These are phyloP conservation scores for Coemansia sp. DNA, from an alignment of 192 early-diverging fungal genomes.

Conservation along the genomic window DNA sequence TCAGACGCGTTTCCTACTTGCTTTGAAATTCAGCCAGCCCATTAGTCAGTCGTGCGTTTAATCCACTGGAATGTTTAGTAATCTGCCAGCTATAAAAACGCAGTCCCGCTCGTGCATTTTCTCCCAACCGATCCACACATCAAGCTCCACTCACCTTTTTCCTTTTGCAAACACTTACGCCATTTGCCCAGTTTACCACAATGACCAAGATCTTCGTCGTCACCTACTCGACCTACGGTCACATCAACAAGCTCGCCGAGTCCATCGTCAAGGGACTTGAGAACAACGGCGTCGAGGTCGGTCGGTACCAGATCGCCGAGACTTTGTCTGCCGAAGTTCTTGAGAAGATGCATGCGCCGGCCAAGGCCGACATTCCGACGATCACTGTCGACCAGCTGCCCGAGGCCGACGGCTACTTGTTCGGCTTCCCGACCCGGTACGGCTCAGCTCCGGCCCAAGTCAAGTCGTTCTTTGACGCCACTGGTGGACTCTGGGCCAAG, in stretches of 20 bases:
- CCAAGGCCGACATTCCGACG: slow-evolving; percentile 60
- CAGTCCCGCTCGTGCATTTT: too few species aligned
- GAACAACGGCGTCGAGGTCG: slow-evolving; percentile 53
- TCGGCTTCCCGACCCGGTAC: slow-evolving; percentile 72
- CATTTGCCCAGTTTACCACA: not conserved
- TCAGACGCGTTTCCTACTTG: too few species aligned
- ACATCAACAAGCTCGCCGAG: slow-evolving; percentile 69
- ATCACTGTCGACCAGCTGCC: slow-evolving; percentile 56
- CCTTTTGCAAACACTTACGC: too few species aligned
- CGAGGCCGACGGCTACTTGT: slow-evolving; percentile 67
- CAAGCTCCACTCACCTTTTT: too few species aligned
- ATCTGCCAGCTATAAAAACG: too few species aligned
- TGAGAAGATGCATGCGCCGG: slow-evolving; percentile 64
- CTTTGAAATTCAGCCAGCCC: too few species aligned
- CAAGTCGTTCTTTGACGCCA: slow-evolving; percentile 69
- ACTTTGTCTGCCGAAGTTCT: slow-evolving; percentile 66
- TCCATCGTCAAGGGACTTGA: slow-evolving; percentile 64
- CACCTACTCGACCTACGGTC: slow-evolving; percentile 70
- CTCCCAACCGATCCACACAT: too few species aligned
- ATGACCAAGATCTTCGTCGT: slow-evolving; percentile 63
- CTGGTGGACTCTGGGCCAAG: slow-evolving; percentile 59
- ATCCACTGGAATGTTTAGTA: too few species aligned
- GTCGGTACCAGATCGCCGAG: slow-evolving; percentile 61
- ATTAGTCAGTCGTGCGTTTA: too few species aligned
- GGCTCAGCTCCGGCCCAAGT: slow-evolving; percentile 73